Evolutionary conservation across 2,329 filamentous ascomycete species (phyloP), one percentile per base, ranked within the genome.

Genomic region (Samsoniella hepiali): DNA sequence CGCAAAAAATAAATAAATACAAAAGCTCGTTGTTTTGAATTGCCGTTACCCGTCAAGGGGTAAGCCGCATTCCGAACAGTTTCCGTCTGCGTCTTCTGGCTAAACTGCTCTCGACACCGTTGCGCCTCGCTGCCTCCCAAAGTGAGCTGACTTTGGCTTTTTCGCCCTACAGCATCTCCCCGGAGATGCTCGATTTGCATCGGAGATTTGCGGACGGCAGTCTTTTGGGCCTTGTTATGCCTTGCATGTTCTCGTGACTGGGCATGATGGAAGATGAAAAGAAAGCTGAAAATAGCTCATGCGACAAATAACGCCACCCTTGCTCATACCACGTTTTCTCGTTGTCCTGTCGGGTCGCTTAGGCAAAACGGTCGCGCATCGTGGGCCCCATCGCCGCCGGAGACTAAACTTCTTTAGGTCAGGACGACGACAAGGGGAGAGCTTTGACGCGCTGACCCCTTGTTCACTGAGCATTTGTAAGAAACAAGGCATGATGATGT

Each of bases 351-450:
- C 22, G 22, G 22, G 22, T 22, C 22, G 22, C 22, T 22, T 22
- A 22, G 22, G 22, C 22, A 22, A 22, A 44, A 45, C 40, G 54
- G 54, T 32, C 15, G 38, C 38, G 10, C 38, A 38, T 44, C 36
- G 15, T 36, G 38, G 38, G 34, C 53, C 53, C n/a, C 5, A 3
- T 38, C 27, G 29, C 53, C 53, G 27, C 15, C 55, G 55, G 55
- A 58, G 55, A 58, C 55, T 58, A 58, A 58, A 58, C 55, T 47
- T 13, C 17, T 47, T 58, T 58, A 11, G 55, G 50, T 8, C n/a
- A 6, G 50, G 49, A 51, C 49, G 13, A 36, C 4, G 50, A 13
- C 5, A 34, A 32, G 22, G 22, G 22, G 36, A 36, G 13, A 56
- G 36, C 36, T 31, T 44, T 31, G 38, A 44, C 36, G 22, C 36